Evolutionary conservation across 805 yeast genomes (phyloP).

Genomic region (Saturnispora halmiae): DNA sequence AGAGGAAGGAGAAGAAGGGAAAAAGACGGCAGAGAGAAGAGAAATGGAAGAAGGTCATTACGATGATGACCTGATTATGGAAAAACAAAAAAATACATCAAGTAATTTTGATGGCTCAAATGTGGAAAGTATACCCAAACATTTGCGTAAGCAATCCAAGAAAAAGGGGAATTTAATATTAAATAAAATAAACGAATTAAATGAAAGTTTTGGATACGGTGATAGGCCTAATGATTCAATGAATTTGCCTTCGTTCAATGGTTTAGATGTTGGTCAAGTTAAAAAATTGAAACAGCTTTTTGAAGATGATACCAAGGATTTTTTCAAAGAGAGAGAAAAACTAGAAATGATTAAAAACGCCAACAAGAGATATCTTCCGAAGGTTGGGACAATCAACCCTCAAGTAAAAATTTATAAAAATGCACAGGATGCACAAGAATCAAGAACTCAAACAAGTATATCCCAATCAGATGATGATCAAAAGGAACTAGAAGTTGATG

Average conservation of each 20-base stretch:
- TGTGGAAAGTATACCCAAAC: neutral
- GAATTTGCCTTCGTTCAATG: constrained; percentile 9
- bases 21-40: constrained; percentile 8
- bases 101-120: neutral
- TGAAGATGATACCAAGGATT: constrained; percentile 59
- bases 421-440: constrained; percentile 60
- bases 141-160: constrained; percentile 18
- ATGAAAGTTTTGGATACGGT: constrained; percentile 11
- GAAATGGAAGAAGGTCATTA: too few relatives aligned
- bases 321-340: constrained; percentile 75
- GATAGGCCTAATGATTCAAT: constrained; percentile 17
- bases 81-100: too few relatives aligned
- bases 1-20: constrained; percentile 10
- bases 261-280: constrained; percentile 36
- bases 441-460: neutral
- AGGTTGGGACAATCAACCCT: constrained; percentile 70
- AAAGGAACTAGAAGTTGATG: neutral
- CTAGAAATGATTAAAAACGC: constrained; percentile 49
- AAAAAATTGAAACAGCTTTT: constrained; percentile 57
- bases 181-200: constrained; percentile 13
- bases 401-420: constrained; percentile 85
- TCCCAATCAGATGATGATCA: neutral
- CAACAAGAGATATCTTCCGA: constrained; percentile 51
- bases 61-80: too few relatives aligned
- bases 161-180: constrained; percentile 16